Evolutionary conservation across 768 basidiomycete species (phyloP), one percentile per base, ranked within the genome.

Genomic region (Mycena sanguinolenta): DNA sequence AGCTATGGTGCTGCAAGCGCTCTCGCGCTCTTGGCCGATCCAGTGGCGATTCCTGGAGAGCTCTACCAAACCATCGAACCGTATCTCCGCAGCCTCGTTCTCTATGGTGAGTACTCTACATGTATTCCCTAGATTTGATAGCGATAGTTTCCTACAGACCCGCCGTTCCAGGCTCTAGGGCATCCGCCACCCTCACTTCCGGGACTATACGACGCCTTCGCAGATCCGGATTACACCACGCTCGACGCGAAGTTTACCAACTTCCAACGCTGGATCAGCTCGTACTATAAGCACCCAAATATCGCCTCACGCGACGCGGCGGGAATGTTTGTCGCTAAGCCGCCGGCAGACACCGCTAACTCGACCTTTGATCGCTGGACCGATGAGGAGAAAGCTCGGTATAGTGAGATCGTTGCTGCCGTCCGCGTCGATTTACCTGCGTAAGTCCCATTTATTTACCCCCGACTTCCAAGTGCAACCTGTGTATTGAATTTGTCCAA

Each of bases 1-100:
- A 83, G 83, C 3, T 75, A 80, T 63, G 84, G 84, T 2, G 72
- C 67, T 13, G 74, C 77, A 17, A 76, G 77, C 2, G 66, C 74
- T 5, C 75, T 83, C 59, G 34, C 80, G 25, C 65, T 84, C 7
- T 76, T 84, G 36, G 76, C 75, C 0, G 73, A 80, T 55, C 73
- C 74, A 6, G 55, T 59, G 3, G 62, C 77, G 12, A 64, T 84
- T 23, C 69, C 75, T 0, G 25, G 39, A 21, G 75, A 74, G 17
- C 13, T 75, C 1, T 78, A 80, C 55, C 58, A 67, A 19, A 28
- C 73, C 3, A 58, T 85, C 12, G 77, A 79, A 64, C 71, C 74
- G 7, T 82, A 83, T 63, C 52, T 83, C 3, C 77, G 72, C 55
- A 73, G 77, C 34, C 38, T 84, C 2, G 72, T 84, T 27, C 58